Evolutionary conservation across 768 basidiomycete species (phyloP).

Genomic region (Tephrocybe sp.): DNA sequence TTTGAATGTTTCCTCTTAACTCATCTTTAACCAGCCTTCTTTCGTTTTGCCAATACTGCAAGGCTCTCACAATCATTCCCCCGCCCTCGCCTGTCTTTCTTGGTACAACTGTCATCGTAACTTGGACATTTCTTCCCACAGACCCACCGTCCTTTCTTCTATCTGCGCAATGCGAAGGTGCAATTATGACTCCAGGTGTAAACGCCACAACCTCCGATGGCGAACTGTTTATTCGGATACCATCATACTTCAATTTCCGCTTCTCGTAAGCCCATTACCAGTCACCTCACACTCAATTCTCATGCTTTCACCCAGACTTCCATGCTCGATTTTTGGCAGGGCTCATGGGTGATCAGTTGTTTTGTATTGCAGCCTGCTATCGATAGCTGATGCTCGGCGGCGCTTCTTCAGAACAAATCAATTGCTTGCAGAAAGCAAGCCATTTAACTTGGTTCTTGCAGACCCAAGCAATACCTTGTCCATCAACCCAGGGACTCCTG

Average conservation of each 20-base stretch:
- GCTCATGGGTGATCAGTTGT: background rate
- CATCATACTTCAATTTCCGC: background rate
- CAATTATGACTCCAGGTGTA: background rate
- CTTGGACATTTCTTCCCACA: background rate
- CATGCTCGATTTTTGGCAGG: background rate
- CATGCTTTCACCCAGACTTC: background rate
- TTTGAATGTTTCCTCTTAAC: no score
- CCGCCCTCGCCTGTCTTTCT: conserved; percentile 8
- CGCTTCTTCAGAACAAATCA: background rate
- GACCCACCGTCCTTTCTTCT: conserved; percentile 5
- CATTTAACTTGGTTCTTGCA: background rate
- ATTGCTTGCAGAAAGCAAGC: background rate
- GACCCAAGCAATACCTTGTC: background rate
- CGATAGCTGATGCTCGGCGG: background rate
- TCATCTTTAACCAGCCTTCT: no score
- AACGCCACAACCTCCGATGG: background rate
- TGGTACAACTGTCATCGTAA: background rate
- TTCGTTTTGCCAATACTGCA: background rate
- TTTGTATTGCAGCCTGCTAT: background rate
- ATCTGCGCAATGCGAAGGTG: background rate
- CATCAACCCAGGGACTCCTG: background rate
- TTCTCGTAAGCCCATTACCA: background rate
- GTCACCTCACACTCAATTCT: background rate
- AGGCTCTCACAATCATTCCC: conserved; percentile 2
- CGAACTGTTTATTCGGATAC: background rate